These are phyloP conservation scores for Ophiostoma piceae DNA, from an alignment of 2,329 filamentous ascomycete genomes.

Conservation along the genomic window DNA sequence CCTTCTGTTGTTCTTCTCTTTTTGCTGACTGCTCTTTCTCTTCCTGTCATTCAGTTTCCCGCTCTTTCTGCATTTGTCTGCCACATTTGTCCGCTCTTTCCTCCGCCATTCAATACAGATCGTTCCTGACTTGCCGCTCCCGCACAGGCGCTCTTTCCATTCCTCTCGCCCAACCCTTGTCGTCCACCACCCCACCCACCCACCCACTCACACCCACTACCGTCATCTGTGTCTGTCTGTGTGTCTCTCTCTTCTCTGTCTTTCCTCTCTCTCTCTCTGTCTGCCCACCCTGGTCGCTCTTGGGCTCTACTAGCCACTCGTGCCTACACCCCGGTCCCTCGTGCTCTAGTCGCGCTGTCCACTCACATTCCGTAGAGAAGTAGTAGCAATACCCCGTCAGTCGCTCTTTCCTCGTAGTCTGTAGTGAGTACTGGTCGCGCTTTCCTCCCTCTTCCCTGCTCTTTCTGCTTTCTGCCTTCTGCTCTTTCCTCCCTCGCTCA, in stretches of 20 bases:
- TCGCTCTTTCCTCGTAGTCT: background rate
- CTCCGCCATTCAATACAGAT: background rate
- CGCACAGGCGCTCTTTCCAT: slow-evolving; percentile 21
- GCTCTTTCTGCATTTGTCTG: background rate
- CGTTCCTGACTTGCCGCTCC: slow-evolving; percentile 21
- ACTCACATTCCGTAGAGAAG: slow-evolving; percentile 8
- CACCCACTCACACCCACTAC: slow-evolving; percentile 17
- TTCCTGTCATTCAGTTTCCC: background rate
- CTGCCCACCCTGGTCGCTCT: slow-evolving; percentile 17
- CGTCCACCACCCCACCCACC: slow-evolving; percentile 22
- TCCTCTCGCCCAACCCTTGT: slow-evolving; percentile 20
- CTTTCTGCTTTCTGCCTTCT: background rate
- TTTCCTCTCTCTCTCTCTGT: slow-evolving; percentile 14
- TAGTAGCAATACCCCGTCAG: background rate
- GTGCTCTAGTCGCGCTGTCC: slow-evolving; percentile 18
- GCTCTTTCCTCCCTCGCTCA: slow-evolving; percentile 17
- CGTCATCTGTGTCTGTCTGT: background rate
- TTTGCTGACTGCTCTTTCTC: background rate
- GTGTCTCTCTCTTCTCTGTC: slow-evolving; percentile 22
- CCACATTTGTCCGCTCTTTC: background rate
- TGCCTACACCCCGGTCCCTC: slow-evolving; percentile 24
- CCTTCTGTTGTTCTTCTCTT: background rate
- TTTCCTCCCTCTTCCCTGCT: slow-evolving; percentile 19
- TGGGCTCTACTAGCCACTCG: slow-evolving; percentile 23
- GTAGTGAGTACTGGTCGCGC: slow-evolving; percentile 17